Conservation (phyloP, 2,329 filamentous ascomycete genomes). For the Penicillium sp. region DNA sequence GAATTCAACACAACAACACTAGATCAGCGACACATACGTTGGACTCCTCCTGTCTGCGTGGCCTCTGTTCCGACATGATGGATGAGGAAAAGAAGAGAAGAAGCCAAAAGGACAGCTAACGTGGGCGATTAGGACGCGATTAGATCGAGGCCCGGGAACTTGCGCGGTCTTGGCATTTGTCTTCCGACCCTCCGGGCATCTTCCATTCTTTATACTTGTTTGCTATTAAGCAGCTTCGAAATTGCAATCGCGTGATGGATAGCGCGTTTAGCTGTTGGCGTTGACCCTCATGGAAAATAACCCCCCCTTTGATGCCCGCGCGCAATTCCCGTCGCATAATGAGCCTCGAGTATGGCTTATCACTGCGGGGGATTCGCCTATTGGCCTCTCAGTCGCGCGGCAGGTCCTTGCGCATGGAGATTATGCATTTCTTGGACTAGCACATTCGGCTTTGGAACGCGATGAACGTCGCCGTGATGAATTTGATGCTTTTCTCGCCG, state of each 20-base stretch:
- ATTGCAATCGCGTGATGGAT: constrained; percentile 28
- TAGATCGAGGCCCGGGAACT: constrained; percentile 11
- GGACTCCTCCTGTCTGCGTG: constrained; percentile 37
- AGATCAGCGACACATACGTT: constrained; percentile 24
- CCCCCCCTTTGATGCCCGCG: constrained; percentile 33
- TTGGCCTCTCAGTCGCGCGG: constrained; percentile 77
- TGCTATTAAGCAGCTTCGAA: background rate
- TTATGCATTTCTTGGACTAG: constrained; percentile 79
- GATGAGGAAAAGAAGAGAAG: constrained; percentile 11
- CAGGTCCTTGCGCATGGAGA: constrained; percentile 87
- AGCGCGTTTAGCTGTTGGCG: constrained; percentile 24
- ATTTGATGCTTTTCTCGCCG: constrained; percentile 74
- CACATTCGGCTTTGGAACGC: constrained; percentile 71
- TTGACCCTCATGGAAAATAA: constrained; percentile 34
- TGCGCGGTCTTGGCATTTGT: constrained; percentile 7
- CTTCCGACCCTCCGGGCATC: constrained; percentile 1
- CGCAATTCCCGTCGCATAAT: constrained; percentile 59
- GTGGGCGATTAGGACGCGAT: constrained; percentile 1
- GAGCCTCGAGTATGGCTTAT: constrained; percentile 88
- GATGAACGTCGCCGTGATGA: constrained; percentile 72
- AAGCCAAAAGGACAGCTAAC: constrained; percentile 11
- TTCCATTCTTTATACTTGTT: background rate
- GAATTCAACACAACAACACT: constrained; percentile 5
- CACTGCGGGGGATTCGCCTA: constrained; percentile 79
- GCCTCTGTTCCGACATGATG: constrained; percentile 42